A percentile compares a stretch with the other conserved stretches of the same genome.
Evolutionary conservation across 768 basidiomycete genomes (phyloP).

Genomic region (Tulasnella sp.): DNA sequence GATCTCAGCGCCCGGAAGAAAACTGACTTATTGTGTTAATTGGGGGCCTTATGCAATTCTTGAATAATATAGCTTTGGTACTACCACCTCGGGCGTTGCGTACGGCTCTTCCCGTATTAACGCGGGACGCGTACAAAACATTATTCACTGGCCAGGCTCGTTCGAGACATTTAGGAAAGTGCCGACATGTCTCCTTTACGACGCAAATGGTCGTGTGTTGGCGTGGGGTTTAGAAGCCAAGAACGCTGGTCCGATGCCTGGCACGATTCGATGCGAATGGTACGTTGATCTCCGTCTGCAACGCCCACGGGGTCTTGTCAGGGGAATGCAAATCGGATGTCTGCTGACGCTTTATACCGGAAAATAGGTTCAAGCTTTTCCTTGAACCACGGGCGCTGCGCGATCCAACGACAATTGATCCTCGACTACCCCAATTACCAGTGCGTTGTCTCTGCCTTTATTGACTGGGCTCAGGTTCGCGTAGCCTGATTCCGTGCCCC

Average conservation of each 20-base stretch:
- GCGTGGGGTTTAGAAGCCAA: constrained; percentile 86
- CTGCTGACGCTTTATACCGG: background rate
- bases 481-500: background rate
- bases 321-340: background rate
- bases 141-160: constrained; percentile 75
- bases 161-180: constrained; percentile 79
- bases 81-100: constrained; percentile 79
- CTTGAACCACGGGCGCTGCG: constrained; percentile 71
- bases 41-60: background rate
- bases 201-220: constrained; percentile 55
- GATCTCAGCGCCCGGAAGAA: background rate
- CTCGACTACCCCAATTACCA: constrained; percentile 64
- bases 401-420: constrained; percentile 56
- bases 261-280: constrained; percentile 49
- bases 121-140: constrained; percentile 68
- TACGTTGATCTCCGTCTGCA: constrained; percentile 19
- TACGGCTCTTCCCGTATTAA: constrained; percentile 79
- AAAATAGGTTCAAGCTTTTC: constrained; percentile 66
- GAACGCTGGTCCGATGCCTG: constrained; percentile 55
- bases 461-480: background rate
- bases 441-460: constrained; percentile 33
- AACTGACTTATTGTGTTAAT: constrained; percentile 1
- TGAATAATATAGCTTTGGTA: constrained; percentile 33
- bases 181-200: constrained; percentile 75
- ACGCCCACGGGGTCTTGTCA: background rate